Conservation (phyloP, 2,329 filamentous ascomycete genomes). For the Aspergillus brunneoviolaceus region DNA sequence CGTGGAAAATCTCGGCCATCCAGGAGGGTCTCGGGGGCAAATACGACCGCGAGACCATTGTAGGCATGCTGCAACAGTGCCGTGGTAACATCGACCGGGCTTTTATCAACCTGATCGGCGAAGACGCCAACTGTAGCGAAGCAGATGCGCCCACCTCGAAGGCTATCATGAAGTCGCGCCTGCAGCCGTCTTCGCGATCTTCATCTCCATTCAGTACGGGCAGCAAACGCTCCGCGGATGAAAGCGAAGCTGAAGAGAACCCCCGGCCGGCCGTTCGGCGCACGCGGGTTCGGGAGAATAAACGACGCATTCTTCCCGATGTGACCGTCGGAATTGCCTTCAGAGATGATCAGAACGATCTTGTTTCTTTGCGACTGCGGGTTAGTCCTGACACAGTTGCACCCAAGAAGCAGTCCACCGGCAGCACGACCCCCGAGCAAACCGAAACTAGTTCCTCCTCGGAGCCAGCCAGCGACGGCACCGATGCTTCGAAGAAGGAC, state of each 20-base stretch:
- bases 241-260: slow-evolving; percentile 40
- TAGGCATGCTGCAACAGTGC: slow-evolving; percentile 53
- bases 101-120: slow-evolving; percentile 53
- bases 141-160: slow-evolving; percentile 23
- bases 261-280: slow-evolving; percentile 30
- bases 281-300: slow-evolving; percentile 28
- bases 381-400: slow-evolving; percentile 29
- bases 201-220: slow-evolving; percentile 44
- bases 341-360: slow-evolving; percentile 38
- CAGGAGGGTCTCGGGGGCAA: slow-evolving; percentile 52
- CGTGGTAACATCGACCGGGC: slow-evolving; percentile 56
- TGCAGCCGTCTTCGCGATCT: slow-evolving; percentile 40
- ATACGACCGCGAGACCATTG: slow-evolving; percentile 52
- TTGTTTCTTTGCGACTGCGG: slow-evolving; percentile 38
- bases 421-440: slow-evolving; percentile 2
- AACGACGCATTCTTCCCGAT: slow-evolving; percentile 36
- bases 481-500: slow-evolving; percentile 4
- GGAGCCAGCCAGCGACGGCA: slow-evolving; percentile 9
- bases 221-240: slow-evolving; percentile 44
- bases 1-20: slow-evolving; percentile 58
- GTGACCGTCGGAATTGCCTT: slow-evolving; percentile 42
- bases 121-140: slow-evolving; percentile 32
- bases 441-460: slow-evolving; percentile 10
- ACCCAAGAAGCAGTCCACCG: slow-evolving; percentile 9
- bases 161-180: slow-evolving; percentile 31